These are phyloP conservation scores for Herpomyces periplanetae DNA, from an alignment of 2,329 filamentous ascomycete genomes.

Conservation along the genomic window DNA sequence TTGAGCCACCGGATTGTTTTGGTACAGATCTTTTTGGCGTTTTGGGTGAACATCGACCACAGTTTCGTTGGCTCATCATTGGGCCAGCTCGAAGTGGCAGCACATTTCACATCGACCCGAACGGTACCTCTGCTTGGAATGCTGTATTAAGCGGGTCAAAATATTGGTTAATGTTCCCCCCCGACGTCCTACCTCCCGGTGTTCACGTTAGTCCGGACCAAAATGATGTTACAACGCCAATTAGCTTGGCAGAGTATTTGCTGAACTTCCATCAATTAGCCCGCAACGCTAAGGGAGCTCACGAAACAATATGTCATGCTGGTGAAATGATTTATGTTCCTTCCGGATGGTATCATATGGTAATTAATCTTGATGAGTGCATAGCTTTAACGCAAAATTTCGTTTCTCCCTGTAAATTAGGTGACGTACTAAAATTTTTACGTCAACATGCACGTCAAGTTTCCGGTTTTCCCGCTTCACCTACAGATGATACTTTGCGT, in stretches of 20 bases:
- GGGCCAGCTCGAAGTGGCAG: constrained; percentile 56
- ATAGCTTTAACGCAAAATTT: constrained; percentile 89
- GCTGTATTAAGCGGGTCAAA: constrained; percentile 59
- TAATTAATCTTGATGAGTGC: constrained; percentile 47
- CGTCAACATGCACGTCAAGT: constrained; percentile 47
- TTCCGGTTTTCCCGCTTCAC: constrained; percentile 23
- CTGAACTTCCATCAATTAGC: constrained; percentile 59
- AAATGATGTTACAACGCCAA: constrained; percentile 63
- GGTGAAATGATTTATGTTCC: constrained; percentile 77
- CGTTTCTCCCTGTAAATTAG: constrained; percentile 31
- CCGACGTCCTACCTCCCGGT: constrained; percentile 52
- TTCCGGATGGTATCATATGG: constrained; percentile 82
- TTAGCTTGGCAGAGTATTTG: constrained; percentile 90
- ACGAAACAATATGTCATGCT: constrained; percentile 42
- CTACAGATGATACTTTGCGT: constrained; percentile 8
- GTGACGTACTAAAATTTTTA: constrained; percentile 38
- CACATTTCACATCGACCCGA: constrained; percentile 51
- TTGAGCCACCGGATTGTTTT: constrained; percentile 50
- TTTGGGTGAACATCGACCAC: constrained; percentile 34
- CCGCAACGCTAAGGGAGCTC: constrained; percentile 28
- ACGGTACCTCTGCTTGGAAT: constrained; percentile 53
- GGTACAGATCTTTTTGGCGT: constrained; percentile 51
- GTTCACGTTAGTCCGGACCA: constrained; percentile 63
- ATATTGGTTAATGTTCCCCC: constrained; percentile 95
- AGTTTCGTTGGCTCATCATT: constrained; percentile 68